Conservation (phyloP, 1,139 yeast genomes). For the Protomyces lactucae-debilis region DNA sequence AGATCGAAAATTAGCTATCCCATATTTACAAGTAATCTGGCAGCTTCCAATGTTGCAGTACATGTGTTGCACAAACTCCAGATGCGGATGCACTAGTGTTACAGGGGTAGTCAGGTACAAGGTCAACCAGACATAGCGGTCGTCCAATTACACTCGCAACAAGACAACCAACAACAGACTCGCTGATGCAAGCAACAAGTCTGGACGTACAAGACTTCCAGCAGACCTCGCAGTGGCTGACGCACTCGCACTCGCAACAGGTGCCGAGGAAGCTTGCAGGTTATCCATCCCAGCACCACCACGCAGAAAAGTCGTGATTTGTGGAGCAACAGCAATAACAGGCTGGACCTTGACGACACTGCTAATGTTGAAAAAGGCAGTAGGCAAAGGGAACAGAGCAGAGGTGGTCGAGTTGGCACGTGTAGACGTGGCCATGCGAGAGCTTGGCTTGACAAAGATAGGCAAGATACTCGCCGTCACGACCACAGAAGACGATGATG, state of each 20-base stretch:
- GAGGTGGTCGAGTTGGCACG: neutral
- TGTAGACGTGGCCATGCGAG: slow-evolving; percentile 2
- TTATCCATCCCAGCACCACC: slow-evolving; percentile 23
- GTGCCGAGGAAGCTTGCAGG: slow-evolving; percentile 4
- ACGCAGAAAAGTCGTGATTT: slow-evolving; percentile 5
- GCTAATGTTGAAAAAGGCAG: slow-evolving; percentile 6
- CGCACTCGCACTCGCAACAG: neutral
- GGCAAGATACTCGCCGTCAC: slow-evolving; percentile 25
- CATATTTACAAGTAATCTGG: too few species aligned
- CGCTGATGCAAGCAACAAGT: slow-evolving; percentile 2
- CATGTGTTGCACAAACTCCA: neutral
- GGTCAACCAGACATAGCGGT: neutral
- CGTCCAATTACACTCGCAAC: neutral
- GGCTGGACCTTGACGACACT: neutral
- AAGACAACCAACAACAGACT: slow-evolving; percentile 7
- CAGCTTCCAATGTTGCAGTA: neutral
- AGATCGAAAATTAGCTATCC: too few species aligned
- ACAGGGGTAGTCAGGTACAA: neutral
- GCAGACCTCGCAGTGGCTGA: slow-evolving; percentile 13
- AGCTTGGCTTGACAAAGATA: slow-evolving; percentile 24
- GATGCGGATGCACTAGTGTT: neutral
- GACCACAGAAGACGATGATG: slow-evolving; percentile 31
- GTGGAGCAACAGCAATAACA: slow-evolving; percentile 1
- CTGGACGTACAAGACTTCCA: neutral
- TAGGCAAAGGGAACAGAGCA: neutral